Evolutionary conservation across 164 flowering plant genomes (phyloP).

Genomic region (Tetracentron sinense): DNA sequence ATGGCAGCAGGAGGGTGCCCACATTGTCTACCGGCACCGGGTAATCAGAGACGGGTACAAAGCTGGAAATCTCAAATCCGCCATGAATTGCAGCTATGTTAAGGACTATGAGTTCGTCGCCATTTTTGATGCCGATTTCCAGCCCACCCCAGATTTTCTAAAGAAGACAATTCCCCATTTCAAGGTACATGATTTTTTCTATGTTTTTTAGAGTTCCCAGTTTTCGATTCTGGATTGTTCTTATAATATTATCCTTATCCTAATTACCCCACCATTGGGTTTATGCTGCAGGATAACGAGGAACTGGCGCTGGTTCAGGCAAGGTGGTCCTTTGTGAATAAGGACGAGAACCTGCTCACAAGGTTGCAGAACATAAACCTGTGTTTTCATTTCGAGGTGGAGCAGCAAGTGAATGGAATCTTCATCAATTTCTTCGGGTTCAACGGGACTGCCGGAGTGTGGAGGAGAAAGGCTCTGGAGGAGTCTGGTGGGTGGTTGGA

Average conservation of each 20-base stretch:
- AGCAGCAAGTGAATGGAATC: constrained; percentile 93
- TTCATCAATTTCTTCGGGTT: constrained; percentile 93
- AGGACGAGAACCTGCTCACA: constrained; percentile 86
- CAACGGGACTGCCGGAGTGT: constrained; percentile 97
- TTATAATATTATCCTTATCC: not conserved
- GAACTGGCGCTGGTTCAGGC: constrained; percentile 91
- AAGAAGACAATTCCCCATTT: constrained; percentile 79
- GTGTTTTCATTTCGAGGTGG: constrained; percentile 92
- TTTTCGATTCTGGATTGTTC: not conserved
- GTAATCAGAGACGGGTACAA: constrained; percentile 89
- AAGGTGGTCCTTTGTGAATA: constrained; percentile 96
- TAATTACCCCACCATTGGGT: not conserved
- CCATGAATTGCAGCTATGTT: constrained; percentile 88
- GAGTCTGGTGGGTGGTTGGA: constrained; percentile 98
- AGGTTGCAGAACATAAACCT: constrained; percentile 83
- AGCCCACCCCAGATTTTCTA: constrained; percentile 82
- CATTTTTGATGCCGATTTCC: constrained; percentile 96
- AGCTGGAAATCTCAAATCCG: constrained; percentile 98
- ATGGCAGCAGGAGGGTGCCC: constrained; percentile 80
- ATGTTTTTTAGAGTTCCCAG: not conserved
- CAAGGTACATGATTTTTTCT: constrained; percentile 41
- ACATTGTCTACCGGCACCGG: constrained; percentile 77
- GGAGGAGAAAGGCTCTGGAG: constrained; percentile 94
- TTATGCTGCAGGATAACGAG: constrained; percentile 70
- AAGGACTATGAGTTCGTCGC: constrained; percentile 89